These are phyloP conservation scores for Penicillium riverlandense DNA, from an alignment of 495 filamentous ascomycete species.

Conservation along the genomic window DNA sequence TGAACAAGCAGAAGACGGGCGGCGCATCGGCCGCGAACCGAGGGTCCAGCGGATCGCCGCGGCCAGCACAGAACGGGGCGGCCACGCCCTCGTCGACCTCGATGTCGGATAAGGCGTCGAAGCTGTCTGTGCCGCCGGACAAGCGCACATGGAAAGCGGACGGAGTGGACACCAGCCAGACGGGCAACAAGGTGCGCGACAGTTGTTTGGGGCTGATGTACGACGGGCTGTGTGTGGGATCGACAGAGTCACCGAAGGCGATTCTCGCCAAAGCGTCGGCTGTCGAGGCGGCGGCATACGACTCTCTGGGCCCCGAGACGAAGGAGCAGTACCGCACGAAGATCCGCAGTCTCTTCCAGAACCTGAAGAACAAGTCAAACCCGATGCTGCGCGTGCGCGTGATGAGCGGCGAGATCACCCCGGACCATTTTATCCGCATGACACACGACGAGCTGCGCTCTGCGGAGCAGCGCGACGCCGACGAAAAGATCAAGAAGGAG, in stretches of 20 bases:
- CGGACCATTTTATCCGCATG: conserved; percentile 70
- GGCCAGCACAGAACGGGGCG: conserved; percentile 35
- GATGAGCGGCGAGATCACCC: conserved; percentile 60
- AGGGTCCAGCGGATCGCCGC: conserved; percentile 33
- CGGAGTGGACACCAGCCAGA: conserved; percentile 61
- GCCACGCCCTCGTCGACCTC: conserved; percentile 29
- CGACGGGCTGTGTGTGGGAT: conserved; percentile 50
- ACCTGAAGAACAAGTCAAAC: conserved; percentile 89
- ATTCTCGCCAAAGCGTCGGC: conserved; percentile 62
- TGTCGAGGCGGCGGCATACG: conserved; percentile 68
- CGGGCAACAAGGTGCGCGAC: conserved; percentile 64
- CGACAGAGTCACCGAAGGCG: conserved; percentile 38
- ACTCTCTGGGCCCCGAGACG: conserved; percentile 56
- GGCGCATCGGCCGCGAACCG: conserved; percentile 39
- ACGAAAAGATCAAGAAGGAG: conserved; percentile 67
- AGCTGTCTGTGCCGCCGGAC: conserved; percentile 65
- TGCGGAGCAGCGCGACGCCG: conserved; percentile 57
- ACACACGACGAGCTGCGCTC: conserved; percentile 70
- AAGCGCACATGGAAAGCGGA: conserved; percentile 77
- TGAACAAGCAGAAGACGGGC: conserved; percentile 61
- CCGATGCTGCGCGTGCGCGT: conserved; percentile 65
- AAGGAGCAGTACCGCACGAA: conserved; percentile 70
- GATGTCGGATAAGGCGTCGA: conserved; percentile 40
- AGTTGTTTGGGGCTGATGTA: conserved; percentile 86
- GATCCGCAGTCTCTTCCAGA: conserved; percentile 84